Conservation (phyloP, 306 rosid species). For the Urtica urens region DNA sequence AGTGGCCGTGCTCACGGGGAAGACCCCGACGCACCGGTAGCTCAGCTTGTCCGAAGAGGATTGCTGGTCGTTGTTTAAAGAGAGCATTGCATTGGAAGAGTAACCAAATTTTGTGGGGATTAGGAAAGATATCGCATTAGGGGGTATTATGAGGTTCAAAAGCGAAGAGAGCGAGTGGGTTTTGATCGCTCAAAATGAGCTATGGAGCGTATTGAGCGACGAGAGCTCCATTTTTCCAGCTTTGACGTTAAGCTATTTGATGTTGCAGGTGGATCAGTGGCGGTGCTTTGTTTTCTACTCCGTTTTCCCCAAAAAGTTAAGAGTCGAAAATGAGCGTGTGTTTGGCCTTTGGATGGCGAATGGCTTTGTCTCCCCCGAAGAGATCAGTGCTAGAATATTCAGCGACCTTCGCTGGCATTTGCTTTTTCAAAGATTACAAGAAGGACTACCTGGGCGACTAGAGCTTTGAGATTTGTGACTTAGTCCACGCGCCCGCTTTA, state of each 20-base stretch:
- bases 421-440: constrained; percentile 18
- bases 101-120: constrained; percentile 9
- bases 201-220: constrained; percentile 13
- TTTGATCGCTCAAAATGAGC: neutral
- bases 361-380: constrained; percentile 18
- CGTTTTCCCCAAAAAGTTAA: constrained; percentile 21
- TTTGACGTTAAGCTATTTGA: constrained; percentile 15
- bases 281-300: constrained; percentile 23
- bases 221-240: constrained; percentile 5
- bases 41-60: constrained; percentile 14
- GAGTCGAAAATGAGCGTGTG: constrained; percentile 11
- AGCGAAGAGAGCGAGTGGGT: constrained; percentile 12
- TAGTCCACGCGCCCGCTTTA: constrained; percentile 25
- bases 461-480: constrained; percentile 18
- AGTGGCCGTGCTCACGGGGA: constrained; percentile 19
- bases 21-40: constrained; percentile 3
- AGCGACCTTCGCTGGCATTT: constrained; percentile 18
- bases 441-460: too few relatives aligned
- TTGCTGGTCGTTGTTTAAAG: constrained; percentile 27
- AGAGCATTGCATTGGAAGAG: neutral
- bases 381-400: constrained; percentile 21
- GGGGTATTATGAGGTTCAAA: constrained; percentile 18
- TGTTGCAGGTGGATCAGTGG: constrained; percentile 12
- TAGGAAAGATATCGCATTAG: constrained; percentile 15
- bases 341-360: constrained; percentile 38